These are phyloP conservation scores for Solanum bulbocastanum DNA, from an alignment of 257 asterid genomes.

Conservation along the genomic window DNA sequence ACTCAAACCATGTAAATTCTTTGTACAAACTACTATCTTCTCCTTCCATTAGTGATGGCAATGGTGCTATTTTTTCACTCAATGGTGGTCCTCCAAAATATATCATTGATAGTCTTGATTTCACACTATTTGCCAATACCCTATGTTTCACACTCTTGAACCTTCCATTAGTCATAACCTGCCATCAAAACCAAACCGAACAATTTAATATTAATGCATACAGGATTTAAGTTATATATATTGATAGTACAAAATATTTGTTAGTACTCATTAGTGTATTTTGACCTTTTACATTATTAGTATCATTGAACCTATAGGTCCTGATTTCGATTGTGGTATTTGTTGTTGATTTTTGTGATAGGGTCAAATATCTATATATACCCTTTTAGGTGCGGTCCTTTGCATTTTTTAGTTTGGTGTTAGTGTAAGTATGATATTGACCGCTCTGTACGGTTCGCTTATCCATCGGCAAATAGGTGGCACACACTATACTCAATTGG, in stretches of 20 bases:
- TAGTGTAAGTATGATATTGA: neutral
- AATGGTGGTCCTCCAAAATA: slow-evolving; percentile 65
- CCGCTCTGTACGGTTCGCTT: too few relatives aligned
- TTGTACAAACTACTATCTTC: slow-evolving; percentile 55
- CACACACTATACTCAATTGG: too few relatives aligned
- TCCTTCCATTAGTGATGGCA: slow-evolving; percentile 41
- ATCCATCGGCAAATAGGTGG: too few relatives aligned
- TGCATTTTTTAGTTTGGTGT: neutral
- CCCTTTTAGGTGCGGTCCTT: neutral
- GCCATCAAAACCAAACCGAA: neutral
- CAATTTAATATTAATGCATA: neutral
- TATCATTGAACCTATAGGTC: too few relatives aligned
- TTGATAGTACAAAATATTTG: too few relatives aligned
- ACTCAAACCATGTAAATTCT: slow-evolving; percentile 64
- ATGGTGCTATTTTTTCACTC: slow-evolving; percentile 56
- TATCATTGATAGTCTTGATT: slow-evolving; percentile 51
- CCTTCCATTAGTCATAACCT: slow-evolving; percentile 63
- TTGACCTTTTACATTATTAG: too few relatives aligned
- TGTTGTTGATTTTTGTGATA: neutral
- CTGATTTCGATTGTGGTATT: too few relatives aligned
- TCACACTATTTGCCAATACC: slow-evolving; percentile 35
- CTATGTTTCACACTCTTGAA: slow-evolving; percentile 49
- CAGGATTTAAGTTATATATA: neutral
- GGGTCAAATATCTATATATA: neutral
- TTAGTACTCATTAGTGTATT: too few relatives aligned